phyloP scores from a whole-genome alignment of 202 grass and related monocot genomes.

The Thinopyrum obtusiflorum region DNA sequence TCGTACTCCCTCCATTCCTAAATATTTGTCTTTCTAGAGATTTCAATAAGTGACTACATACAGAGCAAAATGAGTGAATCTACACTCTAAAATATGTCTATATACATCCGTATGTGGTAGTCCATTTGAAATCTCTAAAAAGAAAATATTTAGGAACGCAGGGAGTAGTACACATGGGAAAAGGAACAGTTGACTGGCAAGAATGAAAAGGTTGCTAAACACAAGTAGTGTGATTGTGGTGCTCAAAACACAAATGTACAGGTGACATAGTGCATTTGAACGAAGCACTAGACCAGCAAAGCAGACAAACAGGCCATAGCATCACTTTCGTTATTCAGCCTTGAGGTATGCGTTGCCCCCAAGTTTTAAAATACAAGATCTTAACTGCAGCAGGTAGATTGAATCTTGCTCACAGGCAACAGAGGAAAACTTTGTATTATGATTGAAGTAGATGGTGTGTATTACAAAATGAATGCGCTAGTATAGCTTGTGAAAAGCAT shows the following conservation, averaged over 20 bases:
- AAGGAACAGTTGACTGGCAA: neutral
- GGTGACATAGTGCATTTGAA: neutral
- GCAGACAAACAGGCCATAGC: neutral
- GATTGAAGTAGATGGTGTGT: constrained; percentile 2
- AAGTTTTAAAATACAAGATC: neutral
- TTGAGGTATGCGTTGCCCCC: neutral
- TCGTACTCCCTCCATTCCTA: neutral
- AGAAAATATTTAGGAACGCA: too few species aligned
- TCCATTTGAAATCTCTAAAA: too few species aligned
- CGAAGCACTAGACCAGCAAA: constrained; percentile 15
- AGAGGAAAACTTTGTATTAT: neutral
- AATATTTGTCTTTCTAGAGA: too few species aligned
- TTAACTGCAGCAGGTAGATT: neutral
- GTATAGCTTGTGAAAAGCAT: neutral
- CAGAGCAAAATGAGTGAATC: too few species aligned
- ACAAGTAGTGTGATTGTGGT: neutral
- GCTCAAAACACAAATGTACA: neutral
- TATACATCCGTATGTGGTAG: too few species aligned
- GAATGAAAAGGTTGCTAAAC: neutral
- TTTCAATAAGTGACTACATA: too few species aligned
- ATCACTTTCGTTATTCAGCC: constrained; percentile 10
- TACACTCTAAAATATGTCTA: too few species aligned
- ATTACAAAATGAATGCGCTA: neutral
- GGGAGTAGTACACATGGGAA: neutral
- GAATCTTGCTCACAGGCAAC: neutral